Percentiles rank a stretch among this genome's conserved stretches.
phyloP scores from a whole-genome alignment of 1,139 yeast species.

The Pichia cactophila region DNA sequence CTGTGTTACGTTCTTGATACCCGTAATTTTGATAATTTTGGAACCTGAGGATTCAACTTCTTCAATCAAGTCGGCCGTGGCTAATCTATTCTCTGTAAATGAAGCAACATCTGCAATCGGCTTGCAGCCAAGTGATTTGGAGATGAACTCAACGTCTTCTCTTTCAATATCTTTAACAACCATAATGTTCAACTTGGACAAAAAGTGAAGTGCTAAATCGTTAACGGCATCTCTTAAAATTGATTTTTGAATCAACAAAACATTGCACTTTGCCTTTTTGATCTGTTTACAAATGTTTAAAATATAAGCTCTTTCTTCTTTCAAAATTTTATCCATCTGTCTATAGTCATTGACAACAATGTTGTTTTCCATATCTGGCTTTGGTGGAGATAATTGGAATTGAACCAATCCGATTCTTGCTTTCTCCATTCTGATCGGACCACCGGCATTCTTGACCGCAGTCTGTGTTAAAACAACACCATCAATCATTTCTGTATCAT shows the following conservation, averaged over 20 bases:
- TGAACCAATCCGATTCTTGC: slow-evolving; percentile 89
- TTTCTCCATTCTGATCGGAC: slow-evolving; percentile 92
- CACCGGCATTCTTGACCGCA: slow-evolving; percentile 86
- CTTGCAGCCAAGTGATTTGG: slow-evolving; percentile 87
- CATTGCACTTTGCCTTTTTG: slow-evolving; percentile 95
- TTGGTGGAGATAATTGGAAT: slow-evolving; percentile 96
- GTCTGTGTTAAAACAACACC: slow-evolving; percentile 92
- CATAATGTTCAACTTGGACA: slow-evolving; percentile 86
- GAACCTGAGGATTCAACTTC: slow-evolving; percentile 91
- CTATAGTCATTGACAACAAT: slow-evolving; percentile 96
- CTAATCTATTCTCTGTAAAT: slow-evolving; percentile 88
- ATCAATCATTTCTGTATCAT: slow-evolving; percentile 85
- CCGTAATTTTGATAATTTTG: slow-evolving; percentile 85
- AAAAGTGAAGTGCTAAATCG: slow-evolving; percentile 90
- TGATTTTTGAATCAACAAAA: slow-evolving; percentile 85
- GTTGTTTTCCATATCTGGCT: slow-evolving; percentile 97
- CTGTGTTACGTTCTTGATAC: slow-evolving; percentile 55
- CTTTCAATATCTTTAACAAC: slow-evolving; percentile 94
- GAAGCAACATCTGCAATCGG: slow-evolving; percentile 94
- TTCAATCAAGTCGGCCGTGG: slow-evolving; percentile 86
- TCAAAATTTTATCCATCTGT: slow-evolving; percentile 97
- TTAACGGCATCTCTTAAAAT: slow-evolving; percentile 96
- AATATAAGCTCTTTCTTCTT: slow-evolving; percentile 93
- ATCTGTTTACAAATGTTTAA: slow-evolving; percentile 92
- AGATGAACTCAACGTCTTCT: slow-evolving; percentile 90